phyloP scores from a whole-genome alignment of 2,329 filamentous ascomycete genomes.

The Penicillium sp. region DNA sequence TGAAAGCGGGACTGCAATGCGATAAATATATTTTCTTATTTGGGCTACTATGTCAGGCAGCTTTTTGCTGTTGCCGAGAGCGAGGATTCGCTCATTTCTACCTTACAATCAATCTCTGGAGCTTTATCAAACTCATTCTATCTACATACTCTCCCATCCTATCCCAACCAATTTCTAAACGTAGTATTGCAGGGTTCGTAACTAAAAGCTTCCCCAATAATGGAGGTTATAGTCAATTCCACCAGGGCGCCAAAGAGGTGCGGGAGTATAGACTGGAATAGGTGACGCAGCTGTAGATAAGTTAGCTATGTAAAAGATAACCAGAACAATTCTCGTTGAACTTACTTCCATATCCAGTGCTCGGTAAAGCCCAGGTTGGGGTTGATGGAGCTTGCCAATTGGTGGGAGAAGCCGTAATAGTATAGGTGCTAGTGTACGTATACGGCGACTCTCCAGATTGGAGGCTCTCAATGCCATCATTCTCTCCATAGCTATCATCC shows the following conservation, averaged over 20 bases:
- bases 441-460: not conserved
- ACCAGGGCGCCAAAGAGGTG: constrained; percentile 26
- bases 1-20: too few species aligned
- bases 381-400: constrained; percentile 21
- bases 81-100: too few species aligned
- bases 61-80: too few species aligned
- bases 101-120: too few species aligned
- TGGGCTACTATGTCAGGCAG: too few species aligned
- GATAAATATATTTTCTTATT: too few species aligned
- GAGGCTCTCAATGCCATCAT: not conserved
- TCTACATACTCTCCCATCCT: too few species aligned
- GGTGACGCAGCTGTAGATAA: constrained; percentile 10
- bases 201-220: constrained; percentile 27
- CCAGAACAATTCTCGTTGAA: too few species aligned
- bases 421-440: constrained; percentile 17
- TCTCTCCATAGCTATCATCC: constrained; percentile 20
- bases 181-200: too few species aligned
- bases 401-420: constrained; percentile 25
- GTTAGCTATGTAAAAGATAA: too few species aligned
- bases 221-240: constrained; percentile 26
- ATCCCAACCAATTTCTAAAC: too few species aligned
- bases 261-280: constrained; percentile 28
- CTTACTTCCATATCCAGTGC: constrained; percentile 28
- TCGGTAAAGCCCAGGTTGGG: constrained; percentile 27
- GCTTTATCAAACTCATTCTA: too few species aligned